A percentile compares a stretch with the other conserved stretches of the same genome.
phyloP scores from a whole-genome alignment of 768 basidiomycete species.

The Lanmaoa pseudosensibilis region DNA sequence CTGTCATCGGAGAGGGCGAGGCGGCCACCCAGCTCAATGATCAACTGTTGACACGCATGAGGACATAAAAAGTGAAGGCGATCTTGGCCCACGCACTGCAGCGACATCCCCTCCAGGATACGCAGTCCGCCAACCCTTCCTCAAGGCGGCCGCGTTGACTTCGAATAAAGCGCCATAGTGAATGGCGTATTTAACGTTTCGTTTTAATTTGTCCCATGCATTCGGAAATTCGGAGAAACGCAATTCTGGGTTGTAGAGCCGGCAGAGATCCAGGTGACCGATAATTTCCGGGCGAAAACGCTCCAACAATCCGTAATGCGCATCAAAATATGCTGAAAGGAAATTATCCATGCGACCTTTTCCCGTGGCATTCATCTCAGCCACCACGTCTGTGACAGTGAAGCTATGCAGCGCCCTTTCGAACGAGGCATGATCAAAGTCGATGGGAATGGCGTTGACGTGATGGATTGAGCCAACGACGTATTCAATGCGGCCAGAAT shows the following conservation, averaged over 20 bases:
- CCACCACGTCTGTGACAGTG: conserved; percentile 31
- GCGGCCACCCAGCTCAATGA: conserved; percentile 65
- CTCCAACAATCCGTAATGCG: conserved; percentile 70
- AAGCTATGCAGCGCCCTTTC: conserved; percentile 53
- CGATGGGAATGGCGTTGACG: conserved; percentile 84
- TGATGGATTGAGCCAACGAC: conserved; percentile 94
- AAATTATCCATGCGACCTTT: conserved; percentile 44
- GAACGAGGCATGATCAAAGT: conserved; percentile 81
- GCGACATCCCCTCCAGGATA: conserved; percentile 84
- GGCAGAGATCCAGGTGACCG: conserved; percentile 92
- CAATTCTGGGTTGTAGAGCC: conserved; percentile 73
- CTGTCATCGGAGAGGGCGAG: conserved; percentile 94
- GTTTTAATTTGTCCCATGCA: conserved; percentile 63
- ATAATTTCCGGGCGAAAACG: conserved; percentile 83
- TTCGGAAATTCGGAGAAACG: conserved; percentile 53
- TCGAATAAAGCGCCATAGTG: conserved; percentile 92
- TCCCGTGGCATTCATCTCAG: conserved; percentile 22
- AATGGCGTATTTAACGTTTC: conserved; percentile 74
- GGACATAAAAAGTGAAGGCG: conserved; percentile 8
- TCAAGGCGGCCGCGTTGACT: conserved; percentile 86
- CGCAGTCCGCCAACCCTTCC: conserved; percentile 84
- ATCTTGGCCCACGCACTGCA: conserved; percentile 49
- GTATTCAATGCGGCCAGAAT: conserved; percentile 68
- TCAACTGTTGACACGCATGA: conserved; percentile 50
- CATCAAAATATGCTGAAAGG: conserved; percentile 77